A percentile compares a stretch with the other conserved stretches of the same genome.
Conservation (phyloP, 83 land plant genomes). For the Larix sibirica region DNA sequence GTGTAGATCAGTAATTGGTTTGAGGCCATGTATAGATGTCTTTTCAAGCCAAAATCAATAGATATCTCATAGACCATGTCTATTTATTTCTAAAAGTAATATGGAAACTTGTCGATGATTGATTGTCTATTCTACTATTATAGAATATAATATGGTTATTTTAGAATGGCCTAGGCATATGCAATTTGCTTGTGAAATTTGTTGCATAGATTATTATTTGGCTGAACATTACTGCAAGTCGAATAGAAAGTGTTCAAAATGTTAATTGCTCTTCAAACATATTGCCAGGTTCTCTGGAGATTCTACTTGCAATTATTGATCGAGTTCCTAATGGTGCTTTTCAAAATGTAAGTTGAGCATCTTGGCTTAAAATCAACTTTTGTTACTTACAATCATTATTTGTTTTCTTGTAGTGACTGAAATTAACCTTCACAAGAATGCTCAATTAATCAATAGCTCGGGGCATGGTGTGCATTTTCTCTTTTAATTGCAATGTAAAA, state of each 20-base stretch:
- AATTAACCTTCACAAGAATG: too few relatives aligned
- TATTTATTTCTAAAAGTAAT: background rate
- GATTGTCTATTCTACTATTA: background rate
- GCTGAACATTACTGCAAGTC: background rate
- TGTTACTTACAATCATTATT: too few relatives aligned
- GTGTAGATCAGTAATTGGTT: background rate
- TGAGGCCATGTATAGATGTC: background rate
- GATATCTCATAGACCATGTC: background rate
- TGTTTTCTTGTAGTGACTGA: too few relatives aligned
- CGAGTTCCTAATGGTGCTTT: constrained; percentile 51
- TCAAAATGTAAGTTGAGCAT: constrained; percentile 35
- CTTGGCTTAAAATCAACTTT: background rate
- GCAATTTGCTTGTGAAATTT: background rate
- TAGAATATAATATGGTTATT: background rate
- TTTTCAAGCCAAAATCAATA: background rate
- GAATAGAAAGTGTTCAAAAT: background rate
- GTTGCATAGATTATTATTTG: background rate
- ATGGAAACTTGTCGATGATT: background rate
- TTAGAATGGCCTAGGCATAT: background rate
- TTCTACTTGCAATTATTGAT: constrained; percentile 50
- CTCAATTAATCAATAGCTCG: too few relatives aligned
- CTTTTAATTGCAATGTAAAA: background rate
- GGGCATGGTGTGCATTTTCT: background rate
- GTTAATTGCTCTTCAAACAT: background rate
- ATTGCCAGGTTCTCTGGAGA: constrained; percentile 70